A percentile compares a stretch with the other conserved stretches of the same genome.
Conservation (phyloP, 331 rosid species). For the Prunus yedoensis region DNA sequence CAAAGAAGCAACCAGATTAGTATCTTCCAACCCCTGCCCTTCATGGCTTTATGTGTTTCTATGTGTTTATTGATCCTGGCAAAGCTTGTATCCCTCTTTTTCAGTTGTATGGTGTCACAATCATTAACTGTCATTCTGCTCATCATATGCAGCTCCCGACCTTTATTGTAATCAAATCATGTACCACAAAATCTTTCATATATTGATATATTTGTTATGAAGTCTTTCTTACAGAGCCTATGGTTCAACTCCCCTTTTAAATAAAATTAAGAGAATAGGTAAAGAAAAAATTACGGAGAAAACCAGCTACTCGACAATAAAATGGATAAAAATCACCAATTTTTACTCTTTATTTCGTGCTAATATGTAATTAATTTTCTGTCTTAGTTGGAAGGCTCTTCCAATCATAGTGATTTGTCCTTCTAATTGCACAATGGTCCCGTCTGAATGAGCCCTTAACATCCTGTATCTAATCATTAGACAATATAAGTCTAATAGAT, state of each 20-base stretch:
- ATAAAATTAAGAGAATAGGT: no score
- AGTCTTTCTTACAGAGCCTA: not conserved
- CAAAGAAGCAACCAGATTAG: conserved; percentile 52
- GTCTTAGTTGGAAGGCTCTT: no score
- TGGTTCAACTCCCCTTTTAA: not conserved
- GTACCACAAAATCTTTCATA: not conserved
- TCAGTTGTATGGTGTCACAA: not conserved
- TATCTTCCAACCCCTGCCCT: not conserved
- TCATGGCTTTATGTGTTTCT: not conserved
- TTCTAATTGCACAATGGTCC: no score
- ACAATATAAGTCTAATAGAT: no score
- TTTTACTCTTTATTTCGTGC: no score
- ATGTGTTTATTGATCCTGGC: not conserved
- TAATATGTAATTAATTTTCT: no score
- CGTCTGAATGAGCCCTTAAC: no score
- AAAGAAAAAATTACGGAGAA: no score
- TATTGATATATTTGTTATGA: not conserved
- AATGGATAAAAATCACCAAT: no score
- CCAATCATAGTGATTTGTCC: no score
- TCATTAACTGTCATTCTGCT: not conserved
- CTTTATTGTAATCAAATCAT: not conserved
- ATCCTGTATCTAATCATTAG: no score
- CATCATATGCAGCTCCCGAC: not conserved
- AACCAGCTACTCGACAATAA: no score
- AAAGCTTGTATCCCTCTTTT: not conserved